Evolutionary conservation across 2,329 filamentous ascomycete genomes (phyloP), one percentile per base, ranked within the genome.

Genomic region (Aschersonia sp.): DNA sequence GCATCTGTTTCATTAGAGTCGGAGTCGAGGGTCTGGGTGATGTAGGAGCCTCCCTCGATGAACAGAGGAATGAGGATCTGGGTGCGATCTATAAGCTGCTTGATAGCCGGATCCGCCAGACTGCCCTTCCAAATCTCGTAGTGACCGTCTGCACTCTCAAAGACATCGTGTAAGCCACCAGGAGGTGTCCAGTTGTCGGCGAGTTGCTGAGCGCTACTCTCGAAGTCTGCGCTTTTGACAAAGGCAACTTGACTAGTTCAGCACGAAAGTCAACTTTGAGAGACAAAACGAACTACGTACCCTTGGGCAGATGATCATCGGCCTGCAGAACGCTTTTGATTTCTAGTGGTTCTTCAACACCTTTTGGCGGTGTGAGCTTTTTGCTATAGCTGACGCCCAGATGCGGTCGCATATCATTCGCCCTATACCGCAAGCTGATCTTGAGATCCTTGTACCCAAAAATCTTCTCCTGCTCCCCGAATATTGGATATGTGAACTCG

Each of bases 391-490:
- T 76, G 47, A 89, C 74, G 48, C 81, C 74, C 32, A 96, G 62
- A 55, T 85, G 78, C 0, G 89, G 88, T 54, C 82, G 80, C 68
- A 97, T 80, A 61, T 96, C 85, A 61, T 71, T 75, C 12, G 76
- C 74, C 59, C 79, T 70, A 56, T 72, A 82, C 52, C 79, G 79
- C 48, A 97, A 68, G 52, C 79, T 77, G 59, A 97, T 82, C 53
- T 80, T 79, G 48, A 95, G 74, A 47, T 80, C 80, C 61, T 88
- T 82, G 71, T 96, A 95, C 40, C 91, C 91, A 57, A 94, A 89
- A 53, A 97, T 91, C 31, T 75, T 77, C 65, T 98, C 89, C 6
- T 92, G 83, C n/a, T 97, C 84, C 58, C 88, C 88, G 56, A 97
- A 96, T 53, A 98, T 84, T 1, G 87, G 72, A 64, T 97, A 95